Base-by-base conservation (phyloP, 2,329 filamentous ascomycete species). In the Botrytis galanthina region DNA sequence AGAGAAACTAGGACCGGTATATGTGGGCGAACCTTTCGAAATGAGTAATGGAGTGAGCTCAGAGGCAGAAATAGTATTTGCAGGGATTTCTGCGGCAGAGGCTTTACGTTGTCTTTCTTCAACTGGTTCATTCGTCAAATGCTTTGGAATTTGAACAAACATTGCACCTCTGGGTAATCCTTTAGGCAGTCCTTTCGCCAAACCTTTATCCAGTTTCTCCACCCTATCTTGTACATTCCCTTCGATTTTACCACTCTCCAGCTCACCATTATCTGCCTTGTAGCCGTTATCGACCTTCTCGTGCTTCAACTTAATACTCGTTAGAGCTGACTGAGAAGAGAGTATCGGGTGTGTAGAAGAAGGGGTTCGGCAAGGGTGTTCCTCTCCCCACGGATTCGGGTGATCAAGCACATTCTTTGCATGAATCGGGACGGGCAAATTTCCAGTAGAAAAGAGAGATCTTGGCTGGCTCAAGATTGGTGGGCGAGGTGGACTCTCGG, bases 401-500 rank as follows among this genome's bases (percentile, higher is more conserved):
- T 68, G 46, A 18, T 68, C 46, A 39, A 68, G 46, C 26, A 68
- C 35, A 51, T 68, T 68, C 14, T 54, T 68, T 4, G 46, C 64
- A n/a, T 68, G 64, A 14, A 68, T 54, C 8, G 64, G 46, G 29
- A 68, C 35, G 4, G 64, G 64, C 26, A 68, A 39, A 54, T 54
- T 68, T 4, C 46, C 46, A 39, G 64, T 39, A 54, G 12, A 54
- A 14, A 68, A 68, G 37, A 68, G 48, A 39, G 64, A 68, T 22
- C 64, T 51, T 14, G 64, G 64, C 26, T 68, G 64, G 35, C 64
- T 68, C 26, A 68, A 22, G 4, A 68, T 68, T 39, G 64, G 46
- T 29, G 64, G 64, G 4, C 64, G 22, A 16, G 46, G 35, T 22
- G 46, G 64, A 39, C 64, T 68, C 9, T 20, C 64, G 10, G 32